Conservation (phyloP, 2,329 filamentous ascomycete genomes). For the Aspergillus fischeri region DNA sequence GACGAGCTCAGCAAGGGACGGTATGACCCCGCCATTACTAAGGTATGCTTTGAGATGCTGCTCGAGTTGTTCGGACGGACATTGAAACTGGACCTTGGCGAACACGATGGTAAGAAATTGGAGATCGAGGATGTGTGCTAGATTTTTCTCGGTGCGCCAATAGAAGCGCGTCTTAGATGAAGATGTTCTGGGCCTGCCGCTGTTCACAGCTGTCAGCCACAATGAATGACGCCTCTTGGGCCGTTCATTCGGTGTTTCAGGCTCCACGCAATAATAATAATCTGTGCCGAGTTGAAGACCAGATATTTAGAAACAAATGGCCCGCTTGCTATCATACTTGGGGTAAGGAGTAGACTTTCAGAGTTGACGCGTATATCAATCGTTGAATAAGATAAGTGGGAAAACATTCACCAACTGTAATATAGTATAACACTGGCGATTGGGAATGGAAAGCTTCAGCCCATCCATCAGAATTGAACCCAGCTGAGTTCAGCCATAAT, state of each 20-base stretch:
- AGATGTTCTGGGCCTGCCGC: not conserved
- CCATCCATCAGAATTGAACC: no score
- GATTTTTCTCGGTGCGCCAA: constrained; percentile 1
- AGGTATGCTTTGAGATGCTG: constrained; percentile 86
- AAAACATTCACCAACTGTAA: no score
- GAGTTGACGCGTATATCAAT: no score
- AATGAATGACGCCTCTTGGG: not conserved
- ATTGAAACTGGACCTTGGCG: constrained; percentile 74
- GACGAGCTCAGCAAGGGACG: constrained; percentile 92
- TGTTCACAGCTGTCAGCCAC: not conserved
- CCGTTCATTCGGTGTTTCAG: not conserved
- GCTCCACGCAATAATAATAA: not conserved
- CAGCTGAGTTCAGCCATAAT: no score
- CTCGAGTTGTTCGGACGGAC: constrained; percentile 78
- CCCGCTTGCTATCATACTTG: not conserved
- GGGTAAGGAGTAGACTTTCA: not conserved
- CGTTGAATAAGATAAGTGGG: no score
- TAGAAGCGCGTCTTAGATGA: not conserved
- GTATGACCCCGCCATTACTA: constrained; percentile 82
- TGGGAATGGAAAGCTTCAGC: no score
- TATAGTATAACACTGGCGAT: no score
- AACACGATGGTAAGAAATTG: constrained; percentile 56
- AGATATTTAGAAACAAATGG: not conserved
- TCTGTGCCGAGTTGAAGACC: not conserved
- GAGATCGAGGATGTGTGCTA: constrained; percentile 71